These are phyloP conservation scores for Paramecium tetraurelia DNA, from an alignment of 73 alveolate genomes.

Conservation along the genomic window DNA sequence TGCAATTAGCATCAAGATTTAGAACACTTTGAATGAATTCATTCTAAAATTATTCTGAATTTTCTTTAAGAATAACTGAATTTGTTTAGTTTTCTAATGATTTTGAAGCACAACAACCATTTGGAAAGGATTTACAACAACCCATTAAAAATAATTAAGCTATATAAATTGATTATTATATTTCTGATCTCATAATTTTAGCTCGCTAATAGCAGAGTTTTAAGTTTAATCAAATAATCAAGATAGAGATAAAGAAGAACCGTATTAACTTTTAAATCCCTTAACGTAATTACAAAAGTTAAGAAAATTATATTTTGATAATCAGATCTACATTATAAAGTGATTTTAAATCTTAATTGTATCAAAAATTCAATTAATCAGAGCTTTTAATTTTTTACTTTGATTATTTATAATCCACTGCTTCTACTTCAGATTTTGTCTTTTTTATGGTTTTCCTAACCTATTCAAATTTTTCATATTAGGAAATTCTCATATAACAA, in stretches of 20 bases:
- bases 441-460: neutral
- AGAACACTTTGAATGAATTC: neutral
- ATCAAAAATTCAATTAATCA: neutral
- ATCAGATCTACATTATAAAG: neutral
- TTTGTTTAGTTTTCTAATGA: neutral
- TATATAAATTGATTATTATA: neutral
- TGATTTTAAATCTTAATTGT: neutral
- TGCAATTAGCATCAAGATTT: neutral
- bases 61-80: neutral
- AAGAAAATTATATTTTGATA: no score
- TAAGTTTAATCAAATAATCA: no score
- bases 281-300: no score
- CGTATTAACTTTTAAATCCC: no score
- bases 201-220: neutral
- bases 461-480: neutral
- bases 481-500: neutral
- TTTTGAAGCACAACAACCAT: neutral
- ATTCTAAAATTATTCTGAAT: neutral
- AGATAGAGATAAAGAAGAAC: no score
- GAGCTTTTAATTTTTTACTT: neutral
- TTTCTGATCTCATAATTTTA: neutral
- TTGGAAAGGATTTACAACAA: neutral
- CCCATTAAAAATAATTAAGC: neutral
- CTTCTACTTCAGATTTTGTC: neutral
- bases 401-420: neutral